phyloP scores from a whole-genome alignment of 169 alveolate genomes.

The Plasmodium cynomolgi region DNA sequence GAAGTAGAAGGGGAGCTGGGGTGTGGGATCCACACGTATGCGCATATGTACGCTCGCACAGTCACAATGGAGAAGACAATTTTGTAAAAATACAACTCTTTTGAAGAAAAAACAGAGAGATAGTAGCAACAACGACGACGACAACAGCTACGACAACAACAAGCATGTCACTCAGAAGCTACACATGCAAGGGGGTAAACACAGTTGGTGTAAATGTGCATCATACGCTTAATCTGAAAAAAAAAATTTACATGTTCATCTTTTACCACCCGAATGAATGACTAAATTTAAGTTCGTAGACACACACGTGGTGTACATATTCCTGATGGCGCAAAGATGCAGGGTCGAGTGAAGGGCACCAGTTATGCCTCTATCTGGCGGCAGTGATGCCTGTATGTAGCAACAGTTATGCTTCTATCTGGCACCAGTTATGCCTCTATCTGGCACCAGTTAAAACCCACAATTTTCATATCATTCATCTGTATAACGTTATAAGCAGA shows the following conservation, averaged over 20 bases:
- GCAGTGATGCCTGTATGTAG: too few species aligned
- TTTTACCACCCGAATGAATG: background rate
- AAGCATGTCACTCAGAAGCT: background rate
- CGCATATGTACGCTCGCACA: background rate
- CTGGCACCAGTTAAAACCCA: conserved; percentile 71
- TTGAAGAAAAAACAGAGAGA: background rate
- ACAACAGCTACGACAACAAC: background rate
- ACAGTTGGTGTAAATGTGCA: background rate
- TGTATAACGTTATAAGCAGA: conserved; percentile 39
- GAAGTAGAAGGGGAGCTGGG: background rate
- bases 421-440: conserved; percentile 46
- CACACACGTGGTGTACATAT: background rate
- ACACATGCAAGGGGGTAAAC: background rate
- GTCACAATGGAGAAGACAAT: background rate
- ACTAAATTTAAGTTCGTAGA: background rate
- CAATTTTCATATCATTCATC: conserved; percentile 61
- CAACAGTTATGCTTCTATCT: too few species aligned
- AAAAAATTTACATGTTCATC: background rate
- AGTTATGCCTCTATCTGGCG: too few species aligned
- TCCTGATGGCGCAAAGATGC: background rate
- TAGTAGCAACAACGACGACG: background rate
- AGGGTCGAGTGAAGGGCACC: background rate
- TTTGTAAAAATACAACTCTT: background rate
- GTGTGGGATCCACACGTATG: background rate
- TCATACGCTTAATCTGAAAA: background rate